Evolutionary conservation across 2,329 filamentous ascomycete genomes (phyloP).

Genomic region (Xylariaceae sp.): DNA sequence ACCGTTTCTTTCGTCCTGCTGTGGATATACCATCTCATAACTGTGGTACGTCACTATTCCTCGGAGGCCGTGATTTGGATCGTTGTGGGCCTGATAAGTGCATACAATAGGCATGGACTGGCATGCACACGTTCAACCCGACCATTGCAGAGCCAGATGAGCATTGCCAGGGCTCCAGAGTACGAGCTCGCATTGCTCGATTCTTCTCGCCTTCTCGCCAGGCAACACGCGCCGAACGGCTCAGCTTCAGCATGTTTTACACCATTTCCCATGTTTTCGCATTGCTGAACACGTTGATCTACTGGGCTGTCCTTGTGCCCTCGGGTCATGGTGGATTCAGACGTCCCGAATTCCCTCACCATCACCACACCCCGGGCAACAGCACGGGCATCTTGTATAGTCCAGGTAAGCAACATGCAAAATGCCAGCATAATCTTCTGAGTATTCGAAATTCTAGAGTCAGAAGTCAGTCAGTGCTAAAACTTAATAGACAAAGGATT

Average conservation of each 20-base stretch:
- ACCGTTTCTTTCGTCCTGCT: conserved; percentile 40
- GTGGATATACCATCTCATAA: conserved; percentile 42
- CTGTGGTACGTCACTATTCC: conserved; percentile 39
- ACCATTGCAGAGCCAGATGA: conserved; percentile 31
- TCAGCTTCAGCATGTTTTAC: conserved; percentile 49
- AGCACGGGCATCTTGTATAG: conserved; percentile 24
- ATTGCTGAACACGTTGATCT: conserved; percentile 47
- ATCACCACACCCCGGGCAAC: conserved; percentile 12
- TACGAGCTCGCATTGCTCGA: conserved; percentile 36
- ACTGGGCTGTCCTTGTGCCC: conserved; percentile 41
- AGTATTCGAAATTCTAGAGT: not conserved
- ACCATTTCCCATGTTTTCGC: conserved; percentile 41
- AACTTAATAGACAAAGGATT: conserved; percentile 40
- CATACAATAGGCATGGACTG: conserved; percentile 43
- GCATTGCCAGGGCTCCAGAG: conserved; percentile 29
- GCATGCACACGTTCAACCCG: conserved; percentile 47
- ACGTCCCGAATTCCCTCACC: conserved; percentile 24
- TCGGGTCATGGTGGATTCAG: conserved; percentile 35
- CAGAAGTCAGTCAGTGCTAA: conserved; percentile 8
- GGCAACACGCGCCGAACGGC: conserved; percentile 38
- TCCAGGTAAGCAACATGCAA: conserved; percentile 23
- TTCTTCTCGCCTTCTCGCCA: conserved; percentile 43
- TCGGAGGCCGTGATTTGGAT: not conserved
- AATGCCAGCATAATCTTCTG: not conserved
- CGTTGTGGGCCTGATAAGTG: not conserved